phyloP scores from a whole-genome alignment of 2,329 filamentous ascomycete species.

The Aspergillus amoenus region DNA sequence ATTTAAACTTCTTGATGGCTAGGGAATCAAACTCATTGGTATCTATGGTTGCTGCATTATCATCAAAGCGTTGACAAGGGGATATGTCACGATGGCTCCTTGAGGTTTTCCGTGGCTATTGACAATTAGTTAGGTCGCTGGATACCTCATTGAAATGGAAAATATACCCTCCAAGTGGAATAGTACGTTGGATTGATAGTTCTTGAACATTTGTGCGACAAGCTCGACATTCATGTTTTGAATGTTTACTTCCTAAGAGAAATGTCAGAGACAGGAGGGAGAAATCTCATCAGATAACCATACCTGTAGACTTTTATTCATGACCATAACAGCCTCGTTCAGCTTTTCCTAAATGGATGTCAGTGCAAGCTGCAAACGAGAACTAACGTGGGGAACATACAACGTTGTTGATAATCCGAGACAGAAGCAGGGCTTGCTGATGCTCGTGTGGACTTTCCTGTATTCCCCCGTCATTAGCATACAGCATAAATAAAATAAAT shows the following conservation, averaged over 20 bases:
- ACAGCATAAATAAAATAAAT: neutral
- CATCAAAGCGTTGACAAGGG: neutral
- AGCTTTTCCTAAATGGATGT: constrained; percentile 74
- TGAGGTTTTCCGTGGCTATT: constrained; percentile 76
- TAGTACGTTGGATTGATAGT: constrained; percentile 96
- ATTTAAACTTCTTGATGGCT: neutral
- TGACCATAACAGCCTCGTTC: constrained; percentile 86
- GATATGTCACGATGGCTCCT: constrained; percentile 66
- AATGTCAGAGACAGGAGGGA: neutral
- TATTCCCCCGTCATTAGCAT: neutral
- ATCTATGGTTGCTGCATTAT: constrained; percentile 5
- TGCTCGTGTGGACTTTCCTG: constrained; percentile 96
- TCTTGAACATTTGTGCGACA: constrained; percentile 99
- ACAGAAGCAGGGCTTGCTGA: constrained; percentile 89
- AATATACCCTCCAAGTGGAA: constrained; percentile 89
- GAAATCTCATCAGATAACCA: neutral
- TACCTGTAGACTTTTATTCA: constrained; percentile 91
- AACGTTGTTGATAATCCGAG: constrained; percentile 95
- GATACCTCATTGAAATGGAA: neutral
- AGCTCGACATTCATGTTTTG: constrained; percentile 99
- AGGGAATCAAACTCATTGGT: neutral
- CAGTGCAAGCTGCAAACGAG: neutral
- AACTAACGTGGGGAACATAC: constrained; percentile 56
- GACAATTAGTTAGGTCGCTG: neutral
- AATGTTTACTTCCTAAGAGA: constrained; percentile 83